Conservation (phyloP, 1,284 basidiomycete species). For the Tremellales sp. region DNA sequence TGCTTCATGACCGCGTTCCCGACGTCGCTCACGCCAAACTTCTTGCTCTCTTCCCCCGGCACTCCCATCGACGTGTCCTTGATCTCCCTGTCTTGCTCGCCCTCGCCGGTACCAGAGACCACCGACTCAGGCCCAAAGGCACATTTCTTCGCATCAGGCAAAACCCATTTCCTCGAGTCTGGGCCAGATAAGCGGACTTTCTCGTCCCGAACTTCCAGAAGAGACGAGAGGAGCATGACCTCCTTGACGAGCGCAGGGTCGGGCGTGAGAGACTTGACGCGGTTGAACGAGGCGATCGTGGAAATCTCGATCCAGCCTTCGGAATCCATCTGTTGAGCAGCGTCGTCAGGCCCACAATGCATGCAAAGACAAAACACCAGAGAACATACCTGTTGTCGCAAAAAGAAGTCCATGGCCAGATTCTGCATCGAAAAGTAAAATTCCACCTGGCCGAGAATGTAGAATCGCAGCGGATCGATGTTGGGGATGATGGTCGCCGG, state of each 20-base stretch:
- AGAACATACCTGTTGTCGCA: conserved; percentile 63
- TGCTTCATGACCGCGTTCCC: conserved; percentile 41
- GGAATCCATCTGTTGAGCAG: conserved; percentile 72
- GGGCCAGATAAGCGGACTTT: conserved; percentile 63
- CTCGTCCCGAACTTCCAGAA: conserved; percentile 65
- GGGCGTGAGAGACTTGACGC: conserved; percentile 65
- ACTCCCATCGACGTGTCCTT: neutral
- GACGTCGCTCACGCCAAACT: conserved; percentile 24
- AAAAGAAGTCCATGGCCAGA: conserved; percentile 73
- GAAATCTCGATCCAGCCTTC: conserved; percentile 80
- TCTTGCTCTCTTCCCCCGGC: neutral
- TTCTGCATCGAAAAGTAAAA: conserved; percentile 86
- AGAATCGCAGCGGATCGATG: conserved; percentile 62
- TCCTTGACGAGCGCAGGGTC: conserved; percentile 67
- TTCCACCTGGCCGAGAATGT: conserved; percentile 71
- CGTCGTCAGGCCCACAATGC: conserved; percentile 4
- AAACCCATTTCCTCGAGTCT: conserved; percentile 63
- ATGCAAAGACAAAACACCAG: neutral
- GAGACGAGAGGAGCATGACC: conserved; percentile 62
- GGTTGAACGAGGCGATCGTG: conserved; percentile 80
- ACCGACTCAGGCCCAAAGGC: conserved; percentile 19
- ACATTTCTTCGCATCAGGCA: conserved; percentile 60
- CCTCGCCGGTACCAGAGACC: no score
- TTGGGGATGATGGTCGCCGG: conserved; percentile 56
- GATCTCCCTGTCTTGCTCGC: neutral